These are phyloP conservation scores for Aspergillus novofumigatus DNA, from an alignment of 2,329 filamentous ascomycete species.

Conservation along the genomic window DNA sequence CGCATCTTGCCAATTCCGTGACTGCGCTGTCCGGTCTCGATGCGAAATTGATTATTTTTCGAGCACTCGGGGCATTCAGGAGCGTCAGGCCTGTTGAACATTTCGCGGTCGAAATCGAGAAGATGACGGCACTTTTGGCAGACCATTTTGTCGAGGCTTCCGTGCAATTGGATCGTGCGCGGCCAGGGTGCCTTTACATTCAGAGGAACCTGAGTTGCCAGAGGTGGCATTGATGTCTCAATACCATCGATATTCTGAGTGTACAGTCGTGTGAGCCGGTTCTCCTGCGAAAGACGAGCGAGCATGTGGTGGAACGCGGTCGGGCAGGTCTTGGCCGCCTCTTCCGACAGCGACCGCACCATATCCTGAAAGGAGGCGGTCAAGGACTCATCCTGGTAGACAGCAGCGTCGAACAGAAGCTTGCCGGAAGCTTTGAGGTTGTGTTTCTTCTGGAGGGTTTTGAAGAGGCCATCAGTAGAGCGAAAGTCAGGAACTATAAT, in stretches of 20 bases:
- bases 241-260: conserved; percentile 97
- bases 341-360: conserved; percentile 80
- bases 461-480: conserved; percentile 85
- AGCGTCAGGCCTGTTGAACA: conserved; percentile 80
- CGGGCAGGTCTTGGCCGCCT: conserved; percentile 72
- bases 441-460: conserved; percentile 76
- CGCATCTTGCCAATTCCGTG: conserved; percentile 88
- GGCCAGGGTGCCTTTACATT: conserved; percentile 88
- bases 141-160: conserved; percentile 91
- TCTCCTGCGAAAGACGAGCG: conserved; percentile 82
- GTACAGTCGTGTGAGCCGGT: conserved; percentile 82
- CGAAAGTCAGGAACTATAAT: conserved; percentile 84
- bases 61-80: conserved; percentile 75
- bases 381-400: conserved; percentile 86
- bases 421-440: conserved; percentile 92
- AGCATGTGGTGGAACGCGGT: conserved; percentile 92
- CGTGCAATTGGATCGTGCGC: conserved; percentile 86
- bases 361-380: conserved; percentile 93
- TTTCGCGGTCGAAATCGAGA: conserved; percentile 67
- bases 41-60: conserved; percentile 70
- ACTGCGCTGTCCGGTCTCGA: conserved; percentile 77
- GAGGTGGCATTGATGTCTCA: conserved; percentile 75
- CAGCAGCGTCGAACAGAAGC: conserved; percentile 92
- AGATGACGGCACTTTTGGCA: conserved; percentile 87
- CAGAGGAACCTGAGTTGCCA: conserved; percentile 77